Evolutionary conservation across 2,329 filamentous ascomycete genomes (phyloP).

Genomic region (Paecilomyces fulvus): DNA sequence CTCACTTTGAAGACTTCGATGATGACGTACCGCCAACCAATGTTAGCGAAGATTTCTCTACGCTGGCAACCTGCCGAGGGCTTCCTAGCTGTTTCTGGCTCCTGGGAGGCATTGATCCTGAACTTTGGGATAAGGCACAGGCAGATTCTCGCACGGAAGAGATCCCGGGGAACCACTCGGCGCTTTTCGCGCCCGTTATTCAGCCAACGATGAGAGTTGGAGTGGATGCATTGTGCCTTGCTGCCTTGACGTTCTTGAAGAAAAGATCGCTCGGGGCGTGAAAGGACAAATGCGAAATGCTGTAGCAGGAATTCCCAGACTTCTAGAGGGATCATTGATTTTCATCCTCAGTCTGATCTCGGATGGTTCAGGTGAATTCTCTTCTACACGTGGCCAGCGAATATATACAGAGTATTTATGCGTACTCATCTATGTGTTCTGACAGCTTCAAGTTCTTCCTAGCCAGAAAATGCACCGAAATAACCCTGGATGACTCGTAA

Average conservation of each 20-base stretch:
- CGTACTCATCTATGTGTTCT: no score
- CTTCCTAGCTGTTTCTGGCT: constrained; percentile 49
- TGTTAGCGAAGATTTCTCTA: constrained; percentile 51
- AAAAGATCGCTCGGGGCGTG: no score
- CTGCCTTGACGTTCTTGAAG: constrained; percentile 38
- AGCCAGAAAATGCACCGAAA: no score
- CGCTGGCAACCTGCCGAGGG: constrained; percentile 43
- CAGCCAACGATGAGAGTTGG: constrained; percentile 50
- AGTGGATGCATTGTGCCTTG: constrained; percentile 43
- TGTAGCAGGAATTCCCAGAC: no score
- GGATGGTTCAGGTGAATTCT: no score
- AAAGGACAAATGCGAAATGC: no score
- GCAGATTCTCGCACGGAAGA: constrained; percentile 36
- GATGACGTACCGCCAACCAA: constrained; percentile 22
- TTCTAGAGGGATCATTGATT: no score
- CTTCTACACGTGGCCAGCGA: no score
- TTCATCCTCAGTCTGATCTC: no score
- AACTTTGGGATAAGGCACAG: constrained; percentile 43
- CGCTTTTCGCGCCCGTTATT: constrained; percentile 51
- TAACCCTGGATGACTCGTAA: no score
- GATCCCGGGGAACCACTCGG: constrained; percentile 52
- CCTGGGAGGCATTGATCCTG: constrained; percentile 46
- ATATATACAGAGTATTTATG: no score
- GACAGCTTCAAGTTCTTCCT: no score
- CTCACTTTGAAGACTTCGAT: constrained; percentile 39